Base-by-base conservation (phyloP, 352 stramenopile genomes). In the Phytophthora multivora region DNA sequence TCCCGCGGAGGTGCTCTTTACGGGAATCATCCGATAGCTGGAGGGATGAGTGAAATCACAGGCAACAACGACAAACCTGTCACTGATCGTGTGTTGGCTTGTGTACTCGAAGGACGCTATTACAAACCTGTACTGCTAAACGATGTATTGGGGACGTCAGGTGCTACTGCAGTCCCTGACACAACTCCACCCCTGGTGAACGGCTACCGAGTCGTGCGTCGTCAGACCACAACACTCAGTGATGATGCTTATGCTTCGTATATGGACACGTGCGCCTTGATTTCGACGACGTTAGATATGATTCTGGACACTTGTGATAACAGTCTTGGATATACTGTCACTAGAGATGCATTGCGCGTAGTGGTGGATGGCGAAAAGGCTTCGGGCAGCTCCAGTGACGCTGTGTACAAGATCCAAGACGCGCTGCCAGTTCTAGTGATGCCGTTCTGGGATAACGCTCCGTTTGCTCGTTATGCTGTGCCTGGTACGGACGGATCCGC, bases 61-160 rank as follows among this genome's bases (percentile, higher is more conserved):
- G 71, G 73, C 40, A 45, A 16, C n/a, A 87, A 87, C 49, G 80
- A 88, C 45, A 77, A 79, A 30, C 73, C 70, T 7, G 80, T 73
- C 38, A 74, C 73, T 0, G 80, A 88, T 46, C 77, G 80, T 3
- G 1, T 73, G 5, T n/a, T 90, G 12, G 76, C 67, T n/a, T 88
- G 80, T 47, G 62, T 72, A 3, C 61, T 71, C 7, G 41, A 74
- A 16, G 77, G 75, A 5, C 53, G 66, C 0, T 61, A 73, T 21
- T 80, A 81, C 51, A 63, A 73, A 35, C 63, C 77, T 16, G 31
- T 66, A 7, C 53, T 77, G 18, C 61, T 87, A 6, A 71, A 66
- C 25, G 57, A 75, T 18, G 55, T 71, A 35, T 63, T 86, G 18
- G 51, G 40, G 12, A 48, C 52, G 2, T 48, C 49, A 15, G 57